These are phyloP conservation scores for Pichia californica DNA, from an alignment of 805 yeast genomes.

Conservation along the genomic window DNA sequence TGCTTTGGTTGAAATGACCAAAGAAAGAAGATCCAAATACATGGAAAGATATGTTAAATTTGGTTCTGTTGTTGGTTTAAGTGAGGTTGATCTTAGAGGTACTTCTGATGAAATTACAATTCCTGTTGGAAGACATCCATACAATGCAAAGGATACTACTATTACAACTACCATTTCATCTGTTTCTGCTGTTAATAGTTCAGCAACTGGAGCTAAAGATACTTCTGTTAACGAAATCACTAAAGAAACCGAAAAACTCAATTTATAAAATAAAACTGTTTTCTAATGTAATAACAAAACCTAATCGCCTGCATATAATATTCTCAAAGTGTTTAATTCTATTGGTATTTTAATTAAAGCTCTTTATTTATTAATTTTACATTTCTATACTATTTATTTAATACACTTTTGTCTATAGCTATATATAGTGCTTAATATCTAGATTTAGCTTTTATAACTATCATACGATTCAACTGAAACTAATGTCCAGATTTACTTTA, in stretches of 20 bases:
- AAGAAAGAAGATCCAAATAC: constrained; percentile 53
- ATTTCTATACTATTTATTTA: too few relatives aligned
- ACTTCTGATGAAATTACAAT: constrained; percentile 16
- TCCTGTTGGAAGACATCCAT: constrained; percentile 29
- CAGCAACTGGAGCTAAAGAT: background rate
- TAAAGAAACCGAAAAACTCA: constrained; percentile 2
- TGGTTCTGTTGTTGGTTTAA: constrained; percentile 70
- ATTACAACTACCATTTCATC: background rate
- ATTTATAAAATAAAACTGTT: background rate
- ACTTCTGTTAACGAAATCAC: background rate
- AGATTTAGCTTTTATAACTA: background rate
- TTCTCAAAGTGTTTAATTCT: too few relatives aligned
- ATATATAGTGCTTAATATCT: too few relatives aligned
- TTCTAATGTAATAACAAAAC: background rate
- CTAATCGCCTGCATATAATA: too few relatives aligned
- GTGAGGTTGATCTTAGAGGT: constrained; percentile 74
- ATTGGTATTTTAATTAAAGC: too few relatives aligned
- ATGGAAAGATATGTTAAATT: constrained; percentile 61
- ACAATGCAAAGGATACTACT: constrained; percentile 7
- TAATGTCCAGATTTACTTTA: too few relatives aligned
- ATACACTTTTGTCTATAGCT: too few relatives aligned
- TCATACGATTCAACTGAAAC: too few relatives aligned
- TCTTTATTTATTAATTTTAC: too few relatives aligned
- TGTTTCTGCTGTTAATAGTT: too few relatives aligned
- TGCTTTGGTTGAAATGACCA: constrained; percentile 54